Base-by-base conservation (phyloP, 2,329 filamentous ascomycete species). In the Neonectria coccinea region DNA sequence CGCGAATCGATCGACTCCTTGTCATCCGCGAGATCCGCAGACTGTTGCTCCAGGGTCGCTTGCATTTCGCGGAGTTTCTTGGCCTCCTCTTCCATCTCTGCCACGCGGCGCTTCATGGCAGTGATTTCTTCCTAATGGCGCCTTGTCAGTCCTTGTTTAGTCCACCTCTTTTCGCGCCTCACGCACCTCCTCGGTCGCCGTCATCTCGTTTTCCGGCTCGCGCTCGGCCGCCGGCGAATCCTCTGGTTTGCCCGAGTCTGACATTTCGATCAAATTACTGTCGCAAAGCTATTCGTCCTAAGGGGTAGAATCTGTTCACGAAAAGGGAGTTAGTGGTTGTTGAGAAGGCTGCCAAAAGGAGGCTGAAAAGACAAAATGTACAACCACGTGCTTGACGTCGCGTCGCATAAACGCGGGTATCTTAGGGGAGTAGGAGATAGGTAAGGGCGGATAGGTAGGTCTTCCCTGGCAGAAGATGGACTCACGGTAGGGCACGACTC, bases 1-100 rank as follows among this genome's bases (percentile, higher is more conserved):
- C 96, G 91, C 71, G 91, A 91, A 81, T 99, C 96, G 64, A 99
- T 90, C 72, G 97, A 97, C 79, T 97, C 94, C 81, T 97, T 97
- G 83, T 94, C 94, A 78, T 98, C 96, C 70, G 91, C 89, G 66
- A 96, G 85, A 73, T 92, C 92, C 69, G 93, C 90, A 67, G 89
- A 90, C 75, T 96, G 92, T 77, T 94, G 90, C 78, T 98, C 95
- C 67, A 98, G 86, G 58, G 86, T 90, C 59, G 90, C 90, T 79
- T 96, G 92, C 92, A 96, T 94, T 80, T 95, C 92, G 70, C 92
- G 88, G 58, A 96, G 86, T 80, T 94, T 94, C 64, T 91, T 91
- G 5, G 92, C 92, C 83, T 96, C 92, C 75, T 93, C 92, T 82
- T 96, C 92, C 92, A 96, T 96, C 82, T 96, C 92, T 68, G 91